Evolutionary conservation across 768 basidiomycete genomes (phyloP).

Genomic region (Suillus ampliporus): DNA sequence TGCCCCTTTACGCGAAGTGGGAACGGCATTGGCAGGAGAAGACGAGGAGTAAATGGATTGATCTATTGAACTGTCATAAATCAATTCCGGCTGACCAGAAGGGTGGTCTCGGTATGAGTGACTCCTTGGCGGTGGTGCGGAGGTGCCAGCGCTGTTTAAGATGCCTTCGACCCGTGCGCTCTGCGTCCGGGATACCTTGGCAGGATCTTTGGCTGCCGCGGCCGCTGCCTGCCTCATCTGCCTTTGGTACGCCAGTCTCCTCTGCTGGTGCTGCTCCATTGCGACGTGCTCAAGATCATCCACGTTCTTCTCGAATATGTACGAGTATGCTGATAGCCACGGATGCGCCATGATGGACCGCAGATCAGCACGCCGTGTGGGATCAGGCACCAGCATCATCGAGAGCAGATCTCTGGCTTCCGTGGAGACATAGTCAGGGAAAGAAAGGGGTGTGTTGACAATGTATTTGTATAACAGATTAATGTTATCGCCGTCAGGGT

Average conservation of each 20-base stretch:
- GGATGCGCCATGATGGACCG: slow-evolving; percentile 83
- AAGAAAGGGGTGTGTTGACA: slow-evolving; percentile 93
- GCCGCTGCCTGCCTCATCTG: slow-evolving; percentile 70
- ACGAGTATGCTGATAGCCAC: slow-evolving; percentile 68
- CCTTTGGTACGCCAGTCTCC: slow-evolving; percentile 78
- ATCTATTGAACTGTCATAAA: slow-evolving; percentile 76
- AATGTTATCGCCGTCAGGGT: slow-evolving; percentile 99
- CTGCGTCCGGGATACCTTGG: slow-evolving; percentile 51
- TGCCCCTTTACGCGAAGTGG: slow-evolving; percentile 46
- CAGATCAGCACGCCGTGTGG: slow-evolving; percentile 77
- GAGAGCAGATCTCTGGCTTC: slow-evolving; percentile 84
- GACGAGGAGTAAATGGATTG: slow-evolving; percentile 52
- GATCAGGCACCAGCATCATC: slow-evolving; percentile 96
- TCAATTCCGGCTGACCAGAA: slow-evolving; percentile 62
- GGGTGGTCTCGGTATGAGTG: slow-evolving; percentile 57
- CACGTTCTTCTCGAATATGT: slow-evolving; percentile 68
- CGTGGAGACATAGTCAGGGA: slow-evolving; percentile 92
- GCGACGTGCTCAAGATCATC: slow-evolving; percentile 81
- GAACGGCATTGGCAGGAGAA: slow-evolving; percentile 36
- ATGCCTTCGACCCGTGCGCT: slow-evolving; percentile 60
- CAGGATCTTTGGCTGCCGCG: slow-evolving; percentile 33
- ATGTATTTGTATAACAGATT: slow-evolving; percentile 99
- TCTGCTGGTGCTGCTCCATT: slow-evolving; percentile 84
- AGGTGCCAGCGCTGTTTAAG: slow-evolving; percentile 36
- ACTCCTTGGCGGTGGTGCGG: slow-evolving; percentile 45